phyloP scores from a whole-genome alignment of 2,329 filamentous ascomycete genomes.

The Truncatella angustata region DNA sequence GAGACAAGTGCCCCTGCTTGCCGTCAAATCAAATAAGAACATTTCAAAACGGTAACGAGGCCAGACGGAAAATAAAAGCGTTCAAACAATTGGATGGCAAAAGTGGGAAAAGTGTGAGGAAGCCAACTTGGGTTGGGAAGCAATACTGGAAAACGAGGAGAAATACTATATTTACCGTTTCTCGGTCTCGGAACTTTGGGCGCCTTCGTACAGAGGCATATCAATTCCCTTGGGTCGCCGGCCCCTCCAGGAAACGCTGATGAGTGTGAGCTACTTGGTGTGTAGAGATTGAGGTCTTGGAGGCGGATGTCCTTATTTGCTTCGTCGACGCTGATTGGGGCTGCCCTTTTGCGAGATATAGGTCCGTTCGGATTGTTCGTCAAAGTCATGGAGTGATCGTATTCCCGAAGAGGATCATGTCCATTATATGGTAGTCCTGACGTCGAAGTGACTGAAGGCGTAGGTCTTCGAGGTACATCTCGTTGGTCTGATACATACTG shows the following conservation, averaged over 20 bases:
- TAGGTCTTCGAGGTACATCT: slow-evolving; percentile 11
- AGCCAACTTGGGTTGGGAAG: not conserved
- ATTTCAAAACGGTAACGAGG: not conserved
- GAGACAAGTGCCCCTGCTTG: slow-evolving; percentile 2
- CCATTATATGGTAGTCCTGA: slow-evolving; percentile 13
- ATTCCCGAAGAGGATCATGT: not conserved
- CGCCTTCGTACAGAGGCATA: slow-evolving; percentile 56
- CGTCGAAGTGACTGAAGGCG: slow-evolving; percentile 3
- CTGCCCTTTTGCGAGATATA: slow-evolving; percentile 39
- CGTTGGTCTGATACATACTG: not conserved
- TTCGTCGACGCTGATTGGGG: slow-evolving; percentile 44
- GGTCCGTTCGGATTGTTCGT: not conserved
- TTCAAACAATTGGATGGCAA: not conserved
- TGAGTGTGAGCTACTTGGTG: slow-evolving; percentile 25
- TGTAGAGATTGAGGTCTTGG: slow-evolving; percentile 33
- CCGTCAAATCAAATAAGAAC: slow-evolving; percentile 5
- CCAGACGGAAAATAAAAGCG: not conserved
- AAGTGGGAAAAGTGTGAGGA: not conserved
- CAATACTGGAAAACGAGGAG: not conserved
- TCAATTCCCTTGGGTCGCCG: slow-evolving; percentile 34
- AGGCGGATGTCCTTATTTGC: slow-evolving; percentile 35
- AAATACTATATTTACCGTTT: slow-evolving; percentile 49
- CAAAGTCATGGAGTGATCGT: not conserved
- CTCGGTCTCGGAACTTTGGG: slow-evolving; percentile 58
- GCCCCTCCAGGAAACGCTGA: slow-evolving; percentile 8